Evolutionary conservation across 2,329 filamentous ascomycete genomes (phyloP).

Genomic region (Daldinia eschscholtzii): DNA sequence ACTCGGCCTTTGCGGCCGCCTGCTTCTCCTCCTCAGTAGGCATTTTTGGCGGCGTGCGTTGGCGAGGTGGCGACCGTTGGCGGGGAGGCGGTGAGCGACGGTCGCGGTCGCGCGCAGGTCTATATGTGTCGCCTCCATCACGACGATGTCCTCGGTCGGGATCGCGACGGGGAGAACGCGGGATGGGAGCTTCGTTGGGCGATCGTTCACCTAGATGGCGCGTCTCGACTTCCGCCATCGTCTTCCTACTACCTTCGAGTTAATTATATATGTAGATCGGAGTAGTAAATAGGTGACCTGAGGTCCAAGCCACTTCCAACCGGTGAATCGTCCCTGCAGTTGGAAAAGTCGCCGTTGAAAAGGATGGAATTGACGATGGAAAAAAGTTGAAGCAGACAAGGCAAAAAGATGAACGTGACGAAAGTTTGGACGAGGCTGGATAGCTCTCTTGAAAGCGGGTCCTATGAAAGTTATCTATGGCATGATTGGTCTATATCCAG

Average conservation of each 20-base stretch:
- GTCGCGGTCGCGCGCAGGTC: slow-evolving; percentile 55
- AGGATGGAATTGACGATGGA: slow-evolving; percentile 21
- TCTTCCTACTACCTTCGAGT: slow-evolving; percentile 26
- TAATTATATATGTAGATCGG: not conserved
- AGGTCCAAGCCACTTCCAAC: not conserved
- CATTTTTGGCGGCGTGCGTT: slow-evolving; percentile 51
- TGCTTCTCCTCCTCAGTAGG: slow-evolving; percentile 86
- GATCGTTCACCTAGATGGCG: slow-evolving; percentile 51
- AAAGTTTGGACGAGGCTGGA: slow-evolving; percentile 40
- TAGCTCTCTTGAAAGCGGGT: slow-evolving; percentile 23
- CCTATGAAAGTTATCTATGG: not conserved
- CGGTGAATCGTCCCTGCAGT: not conserved
- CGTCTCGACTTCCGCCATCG: slow-evolving; percentile 63
- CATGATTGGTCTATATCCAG: not conserved
- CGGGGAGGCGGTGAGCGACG: slow-evolving; percentile 44
- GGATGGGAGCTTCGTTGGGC: slow-evolving; percentile 43
- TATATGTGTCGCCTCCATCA: slow-evolving; percentile 65
- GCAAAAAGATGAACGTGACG: slow-evolving; percentile 27
- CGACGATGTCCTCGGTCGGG: slow-evolving; percentile 53
- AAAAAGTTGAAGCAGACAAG: slow-evolving; percentile 31
- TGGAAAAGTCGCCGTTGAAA: not conserved
- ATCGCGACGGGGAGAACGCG: slow-evolving; percentile 51
- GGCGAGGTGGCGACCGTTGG: slow-evolving; percentile 42
- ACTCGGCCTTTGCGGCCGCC: slow-evolving; percentile 89
- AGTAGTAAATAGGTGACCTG: not conserved